Evolutionary conservation across 169 alveolate species (phyloP), one percentile per base, ranked within the genome.

Genomic region (Cryptosporidium ryanae): DNA sequence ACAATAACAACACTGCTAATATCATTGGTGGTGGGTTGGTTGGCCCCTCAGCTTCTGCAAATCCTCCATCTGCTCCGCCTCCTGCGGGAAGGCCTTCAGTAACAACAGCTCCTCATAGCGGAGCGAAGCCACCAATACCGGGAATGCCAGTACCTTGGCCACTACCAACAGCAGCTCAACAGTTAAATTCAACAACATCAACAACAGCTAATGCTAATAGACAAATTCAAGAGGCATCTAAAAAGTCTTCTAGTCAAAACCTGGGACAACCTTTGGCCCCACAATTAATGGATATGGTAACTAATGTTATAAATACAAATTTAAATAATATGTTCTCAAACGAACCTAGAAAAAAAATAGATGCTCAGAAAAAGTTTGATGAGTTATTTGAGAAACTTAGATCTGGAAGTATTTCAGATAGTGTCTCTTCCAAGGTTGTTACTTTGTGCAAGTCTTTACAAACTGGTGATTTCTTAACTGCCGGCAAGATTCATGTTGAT

Each of bases 71-170:
- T 13, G 82, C 49, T 38, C 46, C 46, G 15, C 52, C 66, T 23
- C 84, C 65, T 4, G 38, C 52, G 1, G 29, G 21, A 8, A 55
- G 87, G 46, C 10, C 87, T n/a, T 76, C 87, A 21, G 64, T 67
- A 27, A 92, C 93, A 23, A 92, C 95, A 8, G 95, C 96, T 25
- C 96, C 96, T 5, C 93, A 92, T 2, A 95, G 95, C 6, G 96
- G 93, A 5, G 96, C 96, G 4, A 81, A 91, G 27, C 93, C 95
- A 6, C 91, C 94, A 84, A 83, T 92, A 46, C 96, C 96, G 2
- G 96, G 96, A 29, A 94, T 94, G 96, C 96, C 96, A 5, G 94
- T 94, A 38, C 96, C 96, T 17, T 94, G 96, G 96, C 96, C 96
- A 32, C 70, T 93, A n/a, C 96, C 96, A 48, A 94, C 96, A 23